Evolutionary conservation across 305 asterid genomes (phyloP), one percentile per base, ranked within the genome.

Genomic region (Nicotiana rustica): DNA sequence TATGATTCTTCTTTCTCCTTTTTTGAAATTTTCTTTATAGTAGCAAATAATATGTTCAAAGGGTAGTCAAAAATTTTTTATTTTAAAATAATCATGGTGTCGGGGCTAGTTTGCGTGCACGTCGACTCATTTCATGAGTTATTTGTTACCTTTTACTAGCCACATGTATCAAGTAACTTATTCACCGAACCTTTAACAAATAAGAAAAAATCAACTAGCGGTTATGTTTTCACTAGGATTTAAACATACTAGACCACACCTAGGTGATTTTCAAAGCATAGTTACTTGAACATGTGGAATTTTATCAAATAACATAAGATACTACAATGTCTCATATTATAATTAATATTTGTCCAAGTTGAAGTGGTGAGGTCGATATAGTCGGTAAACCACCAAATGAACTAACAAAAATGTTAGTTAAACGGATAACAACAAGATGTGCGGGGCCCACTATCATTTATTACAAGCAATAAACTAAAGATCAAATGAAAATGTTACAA

Each of bases 331-430:
- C 5, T 15, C 0, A 33, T 67, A 13, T 67, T 35, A 14, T 47
- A 4, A 49, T 0, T 73, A 49, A 19, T 73, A 41, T 75, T 52
- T 25, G 47, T 52, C 36, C 62, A 49, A 49, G 64, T 73, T 49
- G 79, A 6, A 14, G 21, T 25, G 41, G 44, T 25, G 79, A 25
- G 64, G 64, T 52, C 47, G 66, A 75, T 55, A 75, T 15, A 75
- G 80, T 75, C 59, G 80, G 66, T 52, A 52, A 75, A 75, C 80
- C 29, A 75, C 80, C 65, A 52, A 52, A 75, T 49, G 1, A 75
- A 64, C 65, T 52, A 55, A 29, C 79, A 49, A 75, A 52, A 15
- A 13, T 49, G 25, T 47, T 47, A 49, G 21, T 49, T 73, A 47
- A 44, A 44, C 47, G 55, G 38, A 44, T 71, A 71, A 71, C 6